These are phyloP conservation scores for Fusarium coffeatum DNA, from an alignment of 2,329 filamentous ascomycete genomes.

Conservation along the genomic window DNA sequence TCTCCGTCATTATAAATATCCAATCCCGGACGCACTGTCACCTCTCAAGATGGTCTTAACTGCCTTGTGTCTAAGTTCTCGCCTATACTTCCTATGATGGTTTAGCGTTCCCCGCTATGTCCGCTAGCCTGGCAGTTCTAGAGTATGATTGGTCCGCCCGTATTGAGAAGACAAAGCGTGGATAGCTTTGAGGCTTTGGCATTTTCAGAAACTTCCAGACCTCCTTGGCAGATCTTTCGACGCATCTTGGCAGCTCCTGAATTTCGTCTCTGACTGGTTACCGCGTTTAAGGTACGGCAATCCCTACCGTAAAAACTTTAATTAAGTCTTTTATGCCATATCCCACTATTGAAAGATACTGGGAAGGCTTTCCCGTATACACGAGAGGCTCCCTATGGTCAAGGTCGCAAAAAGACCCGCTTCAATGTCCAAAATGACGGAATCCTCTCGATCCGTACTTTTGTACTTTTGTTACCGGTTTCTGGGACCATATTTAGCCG, in stretches of 20 bases:
- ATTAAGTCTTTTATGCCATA: neutral
- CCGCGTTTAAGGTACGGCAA: neutral
- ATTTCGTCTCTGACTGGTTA: neutral
- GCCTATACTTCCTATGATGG: neutral
- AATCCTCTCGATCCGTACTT: neutral
- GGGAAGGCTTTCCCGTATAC: neutral
- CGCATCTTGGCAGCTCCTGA: neutral
- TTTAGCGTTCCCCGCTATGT: neutral
- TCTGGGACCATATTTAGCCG: neutral
- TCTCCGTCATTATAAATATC: neutral
- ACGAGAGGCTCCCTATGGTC: neutral
- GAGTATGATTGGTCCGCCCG: neutral
- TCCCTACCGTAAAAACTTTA: neutral
- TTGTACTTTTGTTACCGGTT: too few species aligned
- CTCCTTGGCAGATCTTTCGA: neutral
- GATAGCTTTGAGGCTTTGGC: neutral
- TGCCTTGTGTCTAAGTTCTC: neutral
- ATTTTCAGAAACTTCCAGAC: neutral
- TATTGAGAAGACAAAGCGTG: neutral
- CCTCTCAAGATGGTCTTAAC: neutral
- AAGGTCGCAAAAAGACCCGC: neutral
- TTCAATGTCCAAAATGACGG: neutral
- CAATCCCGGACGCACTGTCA: neutral
- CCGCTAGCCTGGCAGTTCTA: neutral
- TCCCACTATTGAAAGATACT: neutral